Conservation (phyloP, 371 early-diverging fungal species). For the Zychaea mexicana region DNA sequence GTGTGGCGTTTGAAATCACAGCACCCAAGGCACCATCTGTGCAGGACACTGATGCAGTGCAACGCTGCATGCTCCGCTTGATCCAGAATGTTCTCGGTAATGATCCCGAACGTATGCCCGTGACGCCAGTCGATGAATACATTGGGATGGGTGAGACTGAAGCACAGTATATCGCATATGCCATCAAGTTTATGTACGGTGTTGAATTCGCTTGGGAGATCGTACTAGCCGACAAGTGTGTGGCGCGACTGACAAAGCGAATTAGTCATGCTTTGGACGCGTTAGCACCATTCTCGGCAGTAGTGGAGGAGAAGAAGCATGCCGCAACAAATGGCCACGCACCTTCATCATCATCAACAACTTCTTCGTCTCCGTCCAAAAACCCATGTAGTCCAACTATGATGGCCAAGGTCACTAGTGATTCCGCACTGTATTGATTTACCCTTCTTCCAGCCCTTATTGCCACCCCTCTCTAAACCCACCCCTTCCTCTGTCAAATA, state of each 20-base stretch:
- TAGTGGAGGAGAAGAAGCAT: background rate
- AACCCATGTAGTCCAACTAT: background rate
- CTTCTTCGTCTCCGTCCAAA: background rate
- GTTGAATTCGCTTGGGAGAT: slow-evolving; percentile 90
- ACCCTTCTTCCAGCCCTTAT: background rate
- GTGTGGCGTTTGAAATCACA: slow-evolving; percentile 77
- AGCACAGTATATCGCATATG: slow-evolving; percentile 77
- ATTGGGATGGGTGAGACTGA: slow-evolving; percentile 69
- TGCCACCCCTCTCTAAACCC: background rate
- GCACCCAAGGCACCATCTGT: slow-evolving; percentile 13
- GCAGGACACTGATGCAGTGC: slow-evolving; percentile 18
- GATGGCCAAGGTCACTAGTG: slow-evolving; percentile 8
- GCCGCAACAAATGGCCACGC: background rate
- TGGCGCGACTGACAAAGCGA: slow-evolving; percentile 47
- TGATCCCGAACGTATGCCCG: slow-evolving; percentile 57
- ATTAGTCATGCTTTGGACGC: slow-evolving; percentile 41
- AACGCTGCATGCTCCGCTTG: slow-evolving; percentile 30
- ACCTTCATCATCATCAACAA: background rate
- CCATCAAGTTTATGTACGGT: slow-evolving; percentile 77
- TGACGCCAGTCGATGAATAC: slow-evolving; percentile 55
- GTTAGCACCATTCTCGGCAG: slow-evolving; percentile 28
- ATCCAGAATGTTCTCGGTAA: slow-evolving; percentile 43
- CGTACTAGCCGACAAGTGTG: slow-evolving; percentile 59
- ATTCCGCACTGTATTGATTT: background rate
- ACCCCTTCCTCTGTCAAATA: background rate